Conservation (phyloP, 2,329 filamentous ascomycete genomes). For the Colletotrichum cuscutae region DNA sequence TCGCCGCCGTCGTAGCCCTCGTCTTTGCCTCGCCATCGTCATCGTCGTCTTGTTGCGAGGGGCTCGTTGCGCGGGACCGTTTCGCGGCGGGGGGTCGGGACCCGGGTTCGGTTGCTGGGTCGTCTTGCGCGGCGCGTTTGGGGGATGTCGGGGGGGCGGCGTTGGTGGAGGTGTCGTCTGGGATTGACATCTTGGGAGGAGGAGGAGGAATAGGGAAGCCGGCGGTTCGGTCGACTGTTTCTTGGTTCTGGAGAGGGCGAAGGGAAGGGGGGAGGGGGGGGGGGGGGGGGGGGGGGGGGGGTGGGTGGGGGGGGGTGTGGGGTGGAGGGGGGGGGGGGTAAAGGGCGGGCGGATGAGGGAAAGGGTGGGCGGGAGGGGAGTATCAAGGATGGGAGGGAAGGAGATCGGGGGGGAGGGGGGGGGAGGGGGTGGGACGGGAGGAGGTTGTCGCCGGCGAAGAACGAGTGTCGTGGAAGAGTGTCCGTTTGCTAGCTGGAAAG, state of each 20-base stretch:
- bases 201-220: neutral
- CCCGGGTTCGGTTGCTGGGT: neutral
- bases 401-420: too few relatives aligned
- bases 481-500: too few relatives aligned
- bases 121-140: conserved; percentile 17
- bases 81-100: neutral
- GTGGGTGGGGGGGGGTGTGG: too few relatives aligned
- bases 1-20: conserved; percentile 8
- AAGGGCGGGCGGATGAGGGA: too few relatives aligned
- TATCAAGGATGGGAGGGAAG: too few relatives aligned
- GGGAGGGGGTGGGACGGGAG: too few relatives aligned
- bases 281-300: too few relatives aligned
- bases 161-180: neutral
- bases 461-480: too few relatives aligned
- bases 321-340: too few relatives aligned
- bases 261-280: too few relatives aligned
- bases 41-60: neutral
- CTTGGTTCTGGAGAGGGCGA: too few relatives aligned
- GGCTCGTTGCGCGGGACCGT: conserved; percentile 21
- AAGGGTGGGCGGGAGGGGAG: too few relatives aligned
- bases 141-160: neutral
- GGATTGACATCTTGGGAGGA: neutral
- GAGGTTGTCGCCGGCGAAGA: neutral
- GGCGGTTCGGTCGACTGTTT: neutral
- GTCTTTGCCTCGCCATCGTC: conserved; percentile 2